A percentile compares a stretch with the other conserved stretches of the same genome.
phyloP scores from a whole-genome alignment of 305 asterid genomes.

The Ilex paraguariensis region DNA sequence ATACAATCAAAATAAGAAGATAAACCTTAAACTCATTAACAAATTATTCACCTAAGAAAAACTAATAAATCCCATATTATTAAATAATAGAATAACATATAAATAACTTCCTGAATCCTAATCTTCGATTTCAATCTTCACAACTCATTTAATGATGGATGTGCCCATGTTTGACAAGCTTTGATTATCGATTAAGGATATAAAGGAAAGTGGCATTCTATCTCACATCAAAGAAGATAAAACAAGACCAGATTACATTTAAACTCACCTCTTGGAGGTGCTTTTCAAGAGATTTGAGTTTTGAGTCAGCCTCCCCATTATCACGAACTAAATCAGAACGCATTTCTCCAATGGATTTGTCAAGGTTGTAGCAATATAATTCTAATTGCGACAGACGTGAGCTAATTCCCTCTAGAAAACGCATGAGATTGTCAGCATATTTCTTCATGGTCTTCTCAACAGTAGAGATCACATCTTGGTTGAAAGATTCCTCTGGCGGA shows the following conservation, averaged over 20 bases:
- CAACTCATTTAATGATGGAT: no score
- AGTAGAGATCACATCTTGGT: slow-evolving; percentile 53
- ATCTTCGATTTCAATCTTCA: no score
- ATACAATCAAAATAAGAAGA: no score
- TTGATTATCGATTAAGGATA: no score
- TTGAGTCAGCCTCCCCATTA: slow-evolving; percentile 64
- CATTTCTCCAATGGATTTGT: slow-evolving; percentile 87
- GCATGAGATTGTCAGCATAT: slow-evolving; percentile 76
- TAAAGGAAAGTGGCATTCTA: no score
- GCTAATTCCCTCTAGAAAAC: slow-evolving; percentile 90
- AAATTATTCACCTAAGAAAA: no score
- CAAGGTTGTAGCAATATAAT: slow-evolving; percentile 77
- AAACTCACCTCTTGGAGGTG: slow-evolving; percentile 74
- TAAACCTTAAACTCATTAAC: no score
- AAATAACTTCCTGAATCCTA: no score
- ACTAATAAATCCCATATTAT: no score
- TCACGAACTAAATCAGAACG: slow-evolving; percentile 74
- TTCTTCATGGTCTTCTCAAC: slow-evolving; percentile 84
- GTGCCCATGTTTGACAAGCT: no score
- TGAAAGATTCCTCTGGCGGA: slow-evolving; percentile 75
- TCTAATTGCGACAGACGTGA: slow-evolving; percentile 64
- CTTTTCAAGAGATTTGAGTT: slow-evolving; percentile 76
- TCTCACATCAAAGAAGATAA: no score
- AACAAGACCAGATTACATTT: neutral
- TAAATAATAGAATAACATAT: no score